Conservation (phyloP, 1,139 yeast species). For the Zygosaccharomyces sapae region DNA sequence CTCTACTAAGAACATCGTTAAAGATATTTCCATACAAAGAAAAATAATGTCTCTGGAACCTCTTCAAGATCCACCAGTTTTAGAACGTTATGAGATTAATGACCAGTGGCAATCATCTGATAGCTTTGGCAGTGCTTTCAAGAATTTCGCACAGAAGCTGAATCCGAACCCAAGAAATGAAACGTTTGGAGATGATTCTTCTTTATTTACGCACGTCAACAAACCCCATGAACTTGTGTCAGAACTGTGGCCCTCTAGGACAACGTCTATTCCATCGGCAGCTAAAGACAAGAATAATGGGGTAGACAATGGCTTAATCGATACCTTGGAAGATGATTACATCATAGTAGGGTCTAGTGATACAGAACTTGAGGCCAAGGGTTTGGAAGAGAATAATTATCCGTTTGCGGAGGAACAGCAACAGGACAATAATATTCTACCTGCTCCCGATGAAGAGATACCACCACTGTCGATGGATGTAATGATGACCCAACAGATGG, state of each 20-base stretch:
- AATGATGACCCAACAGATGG: conserved; percentile 25
- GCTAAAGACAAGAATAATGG: background rate
- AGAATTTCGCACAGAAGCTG: conserved; percentile 28
- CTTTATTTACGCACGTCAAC: conserved; percentile 16
- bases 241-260: conserved; percentile 30
- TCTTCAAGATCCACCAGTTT: conserved; percentile 28
- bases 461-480: conserved; percentile 19
- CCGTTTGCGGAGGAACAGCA: conserved; percentile 19
- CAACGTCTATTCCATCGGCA: conserved; percentile 13
- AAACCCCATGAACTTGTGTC: conserved; percentile 25
- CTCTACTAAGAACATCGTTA: conserved; percentile 58
- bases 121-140: conserved; percentile 37
- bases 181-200: conserved; percentile 14
- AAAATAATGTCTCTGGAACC: conserved; percentile 38
- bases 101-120: conserved; percentile 42
- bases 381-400: conserved; percentile 10
- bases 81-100: conserved; percentile 10
- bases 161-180: conserved; percentile 14
- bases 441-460: conserved; percentile 9
- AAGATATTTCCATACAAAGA: conserved; percentile 59
- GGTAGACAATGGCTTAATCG: conserved; percentile 6
- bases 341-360: conserved; percentile 17
- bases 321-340: conserved; percentile 12
- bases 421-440: conserved; percentile 14
- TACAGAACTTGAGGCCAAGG: conserved; percentile 14